Evolutionary conservation across 192 early-diverging fungal genomes (phyloP).

Genomic region (Linnemannia elongata): DNA sequence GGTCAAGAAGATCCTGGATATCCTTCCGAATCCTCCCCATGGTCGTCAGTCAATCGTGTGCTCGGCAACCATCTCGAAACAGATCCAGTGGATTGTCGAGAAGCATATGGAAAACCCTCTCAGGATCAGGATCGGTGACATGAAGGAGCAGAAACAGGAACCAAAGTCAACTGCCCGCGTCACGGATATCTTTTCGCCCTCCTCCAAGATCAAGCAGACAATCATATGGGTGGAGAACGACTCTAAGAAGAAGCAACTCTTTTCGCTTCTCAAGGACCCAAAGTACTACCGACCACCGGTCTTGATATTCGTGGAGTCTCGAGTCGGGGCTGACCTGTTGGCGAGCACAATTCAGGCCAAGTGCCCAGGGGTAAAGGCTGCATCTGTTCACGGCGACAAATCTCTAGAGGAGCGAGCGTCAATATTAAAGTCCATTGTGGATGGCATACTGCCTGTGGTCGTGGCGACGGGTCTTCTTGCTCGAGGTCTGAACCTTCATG

Average conservation of each 20-base stretch:
- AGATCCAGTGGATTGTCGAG: conserved; percentile 33
- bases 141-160: not conserved
- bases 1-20: conserved; percentile 60
- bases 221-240: conserved; percentile 70
- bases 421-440: conserved; percentile 47
- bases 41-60: conserved; percentile 61
- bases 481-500: conserved; percentile 66
- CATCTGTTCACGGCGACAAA: conserved; percentile 67
- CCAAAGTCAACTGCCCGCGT: not conserved
- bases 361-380: conserved; percentile 40
- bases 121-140: conserved; percentile 45
- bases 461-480: conserved; percentile 68
- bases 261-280: conserved; percentile 65
- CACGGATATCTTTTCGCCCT: conserved; percentile 30
- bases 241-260: conserved; percentile 67
- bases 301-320: conserved; percentile 68
- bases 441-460: conserved; percentile 54
- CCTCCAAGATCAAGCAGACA: conserved; percentile 64
- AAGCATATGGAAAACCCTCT: conserved; percentile 48
- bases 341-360: conserved; percentile 60
- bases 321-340: conserved; percentile 66
- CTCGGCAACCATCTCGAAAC: conserved; percentile 66
- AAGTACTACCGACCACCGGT: conserved; percentile 67
- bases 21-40: conserved; percentile 38
- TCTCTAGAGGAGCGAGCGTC: conserved; percentile 57